Base-by-base conservation (phyloP, 177 flowering plant species). In the Vitis hybrid region DNA sequence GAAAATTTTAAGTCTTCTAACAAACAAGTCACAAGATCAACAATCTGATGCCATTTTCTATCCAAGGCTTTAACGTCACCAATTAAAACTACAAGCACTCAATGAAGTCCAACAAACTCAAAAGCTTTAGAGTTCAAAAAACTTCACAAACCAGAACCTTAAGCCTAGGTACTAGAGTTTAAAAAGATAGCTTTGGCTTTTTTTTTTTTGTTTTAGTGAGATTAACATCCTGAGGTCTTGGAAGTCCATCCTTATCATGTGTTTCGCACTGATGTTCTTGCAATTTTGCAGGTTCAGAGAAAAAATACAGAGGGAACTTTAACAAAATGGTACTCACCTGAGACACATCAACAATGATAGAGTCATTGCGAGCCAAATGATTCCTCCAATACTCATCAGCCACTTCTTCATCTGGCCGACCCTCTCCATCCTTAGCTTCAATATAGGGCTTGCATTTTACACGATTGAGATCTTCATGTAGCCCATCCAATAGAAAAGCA, bases 381-480 rank as follows among this genome's bases (percentile, higher is more conserved):
- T 88, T 83, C 66, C 60, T 79, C 97, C 94, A 90, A 81, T 87
- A 88, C 67, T 90, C 94, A 79, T 90, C 89, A 67, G 92, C 94
- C 32, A 91, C 87, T 69, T 84, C 90, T 70, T 82, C 88, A 79
- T 88, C 90, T 49, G 78, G 79, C 10, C 87, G 83, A 62, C 85
- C 89, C 4, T 86, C 89, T 67, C 83, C 86, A 84, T 90, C 94
- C 75, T 87, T 87, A 13, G 78, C 87, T 82, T 91, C 94, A 32
- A 77, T 72, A 71, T 91, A 91, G 67, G 92, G 97, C 74, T 91
- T 90, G 77, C 80, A 72, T 71, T 87, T 90, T 58, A 91, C 94
- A 56, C 92, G 92, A 79, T 90, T 91, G 70, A 91, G 84, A 83
- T 90, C 97, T 78, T 91, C 92, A 74, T 91, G 94, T 24, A 91